Base-by-base conservation (phyloP, 2,329 filamentous ascomycete species). In the Gliomastix tumulicola region DNA sequence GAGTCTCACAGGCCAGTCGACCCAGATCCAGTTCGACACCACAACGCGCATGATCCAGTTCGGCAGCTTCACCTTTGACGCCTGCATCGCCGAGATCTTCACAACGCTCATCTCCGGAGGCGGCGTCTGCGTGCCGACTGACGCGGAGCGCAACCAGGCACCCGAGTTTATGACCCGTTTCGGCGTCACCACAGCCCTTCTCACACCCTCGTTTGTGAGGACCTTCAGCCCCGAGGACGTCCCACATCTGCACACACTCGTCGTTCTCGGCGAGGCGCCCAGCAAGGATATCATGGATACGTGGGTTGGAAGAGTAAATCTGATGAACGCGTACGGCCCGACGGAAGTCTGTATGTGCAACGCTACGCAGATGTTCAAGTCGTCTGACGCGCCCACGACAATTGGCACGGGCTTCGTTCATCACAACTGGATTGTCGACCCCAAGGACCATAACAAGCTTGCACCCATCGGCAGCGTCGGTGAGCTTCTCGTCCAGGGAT, bases 401-500 rank as follows among this genome's bases (percentile, higher is more conserved):
- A 36, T 39, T 30, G 39, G 39, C 11, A 27, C 22, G 16, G 33
- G 17, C 11, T 15, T 33, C 12, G 37, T 35, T 11, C 40, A 37
- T 16, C 30, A 35, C 15, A 21, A 30, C 35, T 41, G 44, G 33
- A 46, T 45, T 12, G 42, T 44, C 10, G 44, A 48, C 8, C 35
- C 39, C 6, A 36, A 42, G 4, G 23, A 48, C 16, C 36, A 40
- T 15, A 25, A 27, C 15, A n/a, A 20, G 21, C 44, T 56, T 6
- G 33, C 45, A 3, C 50, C 54, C 1, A 35, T 55, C 9, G 53
- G 49, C 4, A 32, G 34, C 6, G 20, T 48, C 4, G 66, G 65
- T n/a, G 66, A 70, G 45, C 55, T 69, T 13, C 47, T 66, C 7
- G 53, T 72, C 25, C 64, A 65, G 41, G 68, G 69, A 2, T 69